These are phyloP conservation scores for Cyclaneusma minus DNA, from an alignment of 2,329 filamentous ascomycete genomes.

Conservation along the genomic window DNA sequence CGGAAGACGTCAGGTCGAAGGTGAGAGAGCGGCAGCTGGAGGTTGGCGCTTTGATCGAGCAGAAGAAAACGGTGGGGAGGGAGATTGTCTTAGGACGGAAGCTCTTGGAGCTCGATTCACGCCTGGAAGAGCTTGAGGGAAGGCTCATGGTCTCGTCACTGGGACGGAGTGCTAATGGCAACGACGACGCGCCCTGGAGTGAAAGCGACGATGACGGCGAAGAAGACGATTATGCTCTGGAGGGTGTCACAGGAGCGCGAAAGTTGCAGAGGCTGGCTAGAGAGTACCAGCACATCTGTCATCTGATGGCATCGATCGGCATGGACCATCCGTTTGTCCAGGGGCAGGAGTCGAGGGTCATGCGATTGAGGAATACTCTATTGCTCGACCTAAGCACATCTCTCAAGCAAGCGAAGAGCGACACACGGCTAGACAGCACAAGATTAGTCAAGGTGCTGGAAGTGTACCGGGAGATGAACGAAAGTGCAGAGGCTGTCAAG, in stretches of 20 bases:
- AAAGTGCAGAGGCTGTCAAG: slow-evolving; percentile 40
- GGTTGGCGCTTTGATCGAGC: slow-evolving; percentile 43
- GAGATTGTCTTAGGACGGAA: slow-evolving; percentile 45
- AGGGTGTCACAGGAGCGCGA: slow-evolving; percentile 13
- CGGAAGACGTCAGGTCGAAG: slow-evolving; percentile 54
- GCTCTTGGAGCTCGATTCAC: slow-evolving; percentile 52
- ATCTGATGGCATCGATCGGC: slow-evolving; percentile 33
- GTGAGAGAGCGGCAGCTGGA: slow-evolving; percentile 50
- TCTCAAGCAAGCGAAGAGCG: slow-evolving; percentile 36
- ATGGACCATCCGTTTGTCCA: slow-evolving; percentile 46
- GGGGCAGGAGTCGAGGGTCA: slow-evolving; percentile 37
- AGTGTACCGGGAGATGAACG: slow-evolving; percentile 45
- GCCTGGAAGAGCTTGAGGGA: slow-evolving; percentile 47
- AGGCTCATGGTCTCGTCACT: slow-evolving; percentile 36
- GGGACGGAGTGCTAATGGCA: slow-evolving; percentile 12
- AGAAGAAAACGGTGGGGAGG: slow-evolving; percentile 47
- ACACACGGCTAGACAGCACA: slow-evolving; percentile 21
- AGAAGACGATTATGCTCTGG: slow-evolving; percentile 16
- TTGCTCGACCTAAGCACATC: slow-evolving; percentile 49
- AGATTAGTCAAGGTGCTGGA: slow-evolving; percentile 38
- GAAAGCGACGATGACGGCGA: slow-evolving; percentile 24
- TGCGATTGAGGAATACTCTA: slow-evolving; percentile 43
- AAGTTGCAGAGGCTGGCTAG: slow-evolving; percentile 36
- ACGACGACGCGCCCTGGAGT: slow-evolving; percentile 14
- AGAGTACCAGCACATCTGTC: slow-evolving; percentile 39